Conservation (phyloP, 2,329 filamentous ascomycete genomes). For the Fusarium protoensiforme region DNA sequence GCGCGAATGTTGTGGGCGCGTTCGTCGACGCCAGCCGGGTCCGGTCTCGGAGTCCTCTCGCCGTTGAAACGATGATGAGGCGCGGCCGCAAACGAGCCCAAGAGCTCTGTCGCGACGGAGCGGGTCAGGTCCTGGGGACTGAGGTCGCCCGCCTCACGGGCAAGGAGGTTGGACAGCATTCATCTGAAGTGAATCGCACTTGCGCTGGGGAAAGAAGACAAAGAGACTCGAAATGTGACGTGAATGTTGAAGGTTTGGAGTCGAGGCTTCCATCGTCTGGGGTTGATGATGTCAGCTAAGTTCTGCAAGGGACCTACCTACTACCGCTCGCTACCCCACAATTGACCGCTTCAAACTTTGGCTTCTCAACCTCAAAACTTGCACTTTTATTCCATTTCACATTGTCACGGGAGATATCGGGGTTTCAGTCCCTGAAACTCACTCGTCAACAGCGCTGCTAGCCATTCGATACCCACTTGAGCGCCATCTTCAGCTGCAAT, state of each 20-base stretch:
- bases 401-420: not conserved
- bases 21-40: constrained; percentile 39
- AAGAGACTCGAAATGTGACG: not conserved
- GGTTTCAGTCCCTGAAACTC: not conserved
- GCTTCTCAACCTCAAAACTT: constrained; percentile 12
- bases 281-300: constrained; percentile 39
- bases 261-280: not conserved
- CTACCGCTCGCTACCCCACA: constrained; percentile 30
- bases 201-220: not conserved
- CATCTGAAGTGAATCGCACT: constrained; percentile 44
- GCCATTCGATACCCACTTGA: not conserved
- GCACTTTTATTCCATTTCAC: not conserved
- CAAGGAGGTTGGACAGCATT: constrained; percentile 82
- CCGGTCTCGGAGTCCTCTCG: constrained; percentile 32
- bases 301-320: constrained; percentile 11
- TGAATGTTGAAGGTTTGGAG: not conserved
- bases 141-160: constrained; percentile 78
- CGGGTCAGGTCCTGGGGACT: constrained; percentile 72
- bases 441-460: not conserved
- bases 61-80: constrained; percentile 78
- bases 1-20: constrained; percentile 64
- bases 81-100: constrained; percentile 75
- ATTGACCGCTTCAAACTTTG: constrained; percentile 29
- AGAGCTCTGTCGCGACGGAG: constrained; percentile 72
- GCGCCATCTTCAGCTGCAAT: not conserved